Percentiles rank a stretch among this genome's conserved stretches.
These are phyloP conservation scores for Diaporthe vaccinii DNA, from an alignment of 2,329 filamentous ascomycete species.

Conservation along the genomic window DNA sequence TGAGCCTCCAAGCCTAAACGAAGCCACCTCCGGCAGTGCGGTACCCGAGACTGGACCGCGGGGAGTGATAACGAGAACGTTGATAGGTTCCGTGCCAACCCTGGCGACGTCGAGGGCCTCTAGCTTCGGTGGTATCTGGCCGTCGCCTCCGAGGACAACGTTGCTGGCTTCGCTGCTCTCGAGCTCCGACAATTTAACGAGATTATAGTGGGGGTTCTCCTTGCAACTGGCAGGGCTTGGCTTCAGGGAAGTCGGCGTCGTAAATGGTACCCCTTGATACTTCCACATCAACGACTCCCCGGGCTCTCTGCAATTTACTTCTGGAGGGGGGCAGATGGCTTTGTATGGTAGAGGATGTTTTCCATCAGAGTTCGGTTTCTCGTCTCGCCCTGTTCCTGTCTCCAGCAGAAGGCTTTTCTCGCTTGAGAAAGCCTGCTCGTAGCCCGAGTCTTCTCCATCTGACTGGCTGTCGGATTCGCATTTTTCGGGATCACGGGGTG, in stretches of 20 bases:
- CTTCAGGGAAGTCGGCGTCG: background rate
- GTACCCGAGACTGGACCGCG: background rate
- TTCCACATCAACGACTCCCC: background rate
- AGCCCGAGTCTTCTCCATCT: background rate
- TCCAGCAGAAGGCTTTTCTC: background rate
- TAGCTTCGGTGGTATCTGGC: background rate
- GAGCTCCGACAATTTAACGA: background rate
- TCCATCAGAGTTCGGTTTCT: too few relatives aligned
- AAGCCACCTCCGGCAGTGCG: background rate
- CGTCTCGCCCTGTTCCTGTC: background rate
- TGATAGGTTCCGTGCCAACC: background rate
- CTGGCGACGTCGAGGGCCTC: background rate
- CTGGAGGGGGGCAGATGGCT: background rate
- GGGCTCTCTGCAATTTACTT: accelerated
- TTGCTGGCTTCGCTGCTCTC: background rate
- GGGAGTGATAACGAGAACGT: background rate
- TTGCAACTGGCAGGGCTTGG: background rate
- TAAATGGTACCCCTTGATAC: background rate
- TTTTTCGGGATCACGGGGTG: background rate
- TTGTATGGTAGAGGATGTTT: background rate
- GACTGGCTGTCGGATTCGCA: background rate
- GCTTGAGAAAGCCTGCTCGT: background rate
- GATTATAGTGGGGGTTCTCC: background rate
- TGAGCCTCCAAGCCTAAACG: background rate
- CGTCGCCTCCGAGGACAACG: background rate